phyloP scores from a whole-genome alignment of 2,329 filamentous ascomycete species.

The Ceratocystis lukuohia region DNA sequence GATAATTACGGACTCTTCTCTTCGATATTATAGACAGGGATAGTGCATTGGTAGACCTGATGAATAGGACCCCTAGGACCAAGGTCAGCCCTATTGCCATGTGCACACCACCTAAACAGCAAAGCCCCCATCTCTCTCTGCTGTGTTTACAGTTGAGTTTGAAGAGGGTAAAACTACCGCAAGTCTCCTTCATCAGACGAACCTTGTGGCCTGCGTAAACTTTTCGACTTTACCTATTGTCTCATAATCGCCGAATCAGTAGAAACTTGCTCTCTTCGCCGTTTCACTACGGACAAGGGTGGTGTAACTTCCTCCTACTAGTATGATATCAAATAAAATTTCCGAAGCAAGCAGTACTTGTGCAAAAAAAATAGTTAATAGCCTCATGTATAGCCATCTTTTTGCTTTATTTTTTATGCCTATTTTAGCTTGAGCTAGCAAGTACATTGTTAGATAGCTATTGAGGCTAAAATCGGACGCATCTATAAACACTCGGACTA shows the following conservation, averaged over 20 bases:
- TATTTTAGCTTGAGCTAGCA: too few relatives aligned
- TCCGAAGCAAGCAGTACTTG: too few relatives aligned
- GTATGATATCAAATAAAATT: not conserved
- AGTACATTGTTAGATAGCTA: too few relatives aligned
- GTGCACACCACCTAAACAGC: not conserved
- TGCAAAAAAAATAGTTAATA: not conserved
- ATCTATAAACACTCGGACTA: not conserved
- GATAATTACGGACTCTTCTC: not conserved
- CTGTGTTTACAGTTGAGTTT: not conserved
- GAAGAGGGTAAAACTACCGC: not conserved
- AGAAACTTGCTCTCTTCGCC: not conserved
- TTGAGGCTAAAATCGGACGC: not conserved
- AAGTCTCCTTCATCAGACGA: not conserved
- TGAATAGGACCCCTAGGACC: not conserved
- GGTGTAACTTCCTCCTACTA: not conserved
- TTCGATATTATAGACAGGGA: not conserved
- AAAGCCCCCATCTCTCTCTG: not conserved
- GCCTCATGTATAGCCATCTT: not conserved
- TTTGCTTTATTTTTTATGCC: too few relatives aligned
- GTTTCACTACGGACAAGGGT: not conserved
- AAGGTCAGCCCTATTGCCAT: not conserved
- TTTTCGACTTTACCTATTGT: not conserved
- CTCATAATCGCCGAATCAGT: not conserved
- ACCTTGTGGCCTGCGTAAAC: not conserved
- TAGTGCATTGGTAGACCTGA: not conserved